A percentile compares a stretch with the other conserved stretches of the same genome.
phyloP scores from a whole-genome alignment of 768 basidiomycete species.

The Hebeloma cylindrosporum region DNA sequence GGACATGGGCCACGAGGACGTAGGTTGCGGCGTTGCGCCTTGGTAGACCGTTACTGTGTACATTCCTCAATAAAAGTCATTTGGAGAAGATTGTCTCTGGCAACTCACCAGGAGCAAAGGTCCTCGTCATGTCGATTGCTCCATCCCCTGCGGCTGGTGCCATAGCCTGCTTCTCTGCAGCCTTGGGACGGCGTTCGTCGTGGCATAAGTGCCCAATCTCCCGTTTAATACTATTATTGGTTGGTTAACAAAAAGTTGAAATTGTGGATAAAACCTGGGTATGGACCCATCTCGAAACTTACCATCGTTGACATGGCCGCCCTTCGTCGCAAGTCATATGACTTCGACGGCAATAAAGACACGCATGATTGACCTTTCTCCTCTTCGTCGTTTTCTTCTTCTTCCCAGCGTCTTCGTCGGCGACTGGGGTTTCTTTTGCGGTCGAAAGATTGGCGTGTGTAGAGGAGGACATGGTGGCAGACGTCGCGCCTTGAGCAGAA shows the following conservation, averaged over 20 bases:
- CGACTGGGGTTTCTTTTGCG: conserved; percentile 4
- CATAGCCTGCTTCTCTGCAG: conserved; percentile 42
- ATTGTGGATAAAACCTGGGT: conserved; percentile 1
- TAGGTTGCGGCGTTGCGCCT: conserved; percentile 32
- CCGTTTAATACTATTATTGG: conserved; percentile 76
- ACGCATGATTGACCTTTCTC: conserved; percentile 90
- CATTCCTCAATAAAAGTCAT: not conserved
- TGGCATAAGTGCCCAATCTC: conserved; percentile 95
- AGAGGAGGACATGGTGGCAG: conserved; percentile 7
- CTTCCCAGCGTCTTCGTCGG: conserved; percentile 39
- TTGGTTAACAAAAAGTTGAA: conserved; percentile 7
- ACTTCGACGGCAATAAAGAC: conserved; percentile 88
- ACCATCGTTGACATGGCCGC: conserved; percentile 92
- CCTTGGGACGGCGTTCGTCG: conserved; percentile 72
- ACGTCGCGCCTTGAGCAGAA: conserved; percentile 16
- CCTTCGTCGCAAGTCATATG: conserved; percentile 93
- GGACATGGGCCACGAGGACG: conserved; percentile 56
- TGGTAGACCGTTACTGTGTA: conserved; percentile 39
- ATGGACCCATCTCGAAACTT: conserved; percentile 32
- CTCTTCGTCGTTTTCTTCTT: conserved; percentile 62
- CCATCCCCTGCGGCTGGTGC: conserved; percentile 24
- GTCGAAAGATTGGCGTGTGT: conserved; percentile 7
- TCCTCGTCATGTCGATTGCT: conserved; percentile 35
- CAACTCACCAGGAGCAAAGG: conserved; percentile 47
- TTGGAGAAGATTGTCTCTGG: not conserved